These are phyloP conservation scores for Wickerhamomyces alni DNA, from an alignment of 805 yeast genomes.

Conservation along the genomic window DNA sequence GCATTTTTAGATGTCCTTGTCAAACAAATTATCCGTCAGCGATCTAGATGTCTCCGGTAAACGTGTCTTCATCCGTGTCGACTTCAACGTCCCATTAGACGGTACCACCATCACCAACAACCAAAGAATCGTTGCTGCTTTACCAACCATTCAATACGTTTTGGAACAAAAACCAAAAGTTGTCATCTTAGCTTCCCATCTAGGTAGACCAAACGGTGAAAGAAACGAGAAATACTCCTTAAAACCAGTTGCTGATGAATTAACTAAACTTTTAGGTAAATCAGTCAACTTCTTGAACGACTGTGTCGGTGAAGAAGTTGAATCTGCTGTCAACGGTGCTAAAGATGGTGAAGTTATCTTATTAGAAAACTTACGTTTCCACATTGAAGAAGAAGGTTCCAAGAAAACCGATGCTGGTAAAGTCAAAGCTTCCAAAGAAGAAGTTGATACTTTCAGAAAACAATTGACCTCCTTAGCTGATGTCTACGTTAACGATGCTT, in stretches of 20 bases:
- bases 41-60: conserved; percentile 84
- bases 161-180: conserved; percentile 87
- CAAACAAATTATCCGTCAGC: conserved; percentile 87
- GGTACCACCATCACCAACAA: conserved; percentile 97
- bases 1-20: conserved; percentile 66
- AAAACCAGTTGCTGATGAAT: conserved; percentile 89
- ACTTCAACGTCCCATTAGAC: conserved; percentile 92
- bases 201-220: conserved; percentile 99
- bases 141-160: conserved; percentile 96
- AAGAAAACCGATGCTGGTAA: conserved; percentile 88
- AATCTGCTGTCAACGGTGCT: conserved; percentile 68
- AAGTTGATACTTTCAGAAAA: conserved; percentile 81
- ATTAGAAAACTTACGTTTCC: conserved; percentile 97
- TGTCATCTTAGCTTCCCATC: conserved; percentile 90
- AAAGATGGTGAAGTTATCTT: conserved; percentile 78
- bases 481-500: conserved; percentile 96
- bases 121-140: conserved; percentile 98
- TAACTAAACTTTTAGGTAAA: conserved; percentile 67
- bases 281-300: conserved; percentile 80
- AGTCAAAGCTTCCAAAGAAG: conserved; percentile 85
- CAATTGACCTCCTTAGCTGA: conserved; percentile 91
- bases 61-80: conserved; percentile 98
- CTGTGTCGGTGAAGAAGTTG: conserved; percentile 91
- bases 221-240: conserved; percentile 78
- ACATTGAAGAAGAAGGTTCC: conserved; percentile 95